Conservation (phyloP, 345 rosid species). For the Rhizophora mangle region DNA sequence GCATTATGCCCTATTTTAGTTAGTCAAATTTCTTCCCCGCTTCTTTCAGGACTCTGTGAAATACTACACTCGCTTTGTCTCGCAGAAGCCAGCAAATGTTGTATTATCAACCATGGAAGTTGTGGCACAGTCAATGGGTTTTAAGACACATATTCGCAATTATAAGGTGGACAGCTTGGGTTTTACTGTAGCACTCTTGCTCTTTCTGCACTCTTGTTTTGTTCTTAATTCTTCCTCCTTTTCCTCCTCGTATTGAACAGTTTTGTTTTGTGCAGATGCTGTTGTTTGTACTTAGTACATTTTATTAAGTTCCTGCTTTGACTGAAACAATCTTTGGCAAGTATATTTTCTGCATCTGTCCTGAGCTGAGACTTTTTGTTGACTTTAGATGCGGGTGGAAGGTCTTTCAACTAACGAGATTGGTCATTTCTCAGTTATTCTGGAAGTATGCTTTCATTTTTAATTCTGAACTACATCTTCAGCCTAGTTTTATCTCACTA, state of each 20-base stretch:
- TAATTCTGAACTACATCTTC: conserved; percentile 1
- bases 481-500: neutral
- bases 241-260: neutral
- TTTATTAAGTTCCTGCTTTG: neutral
- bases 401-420: conserved; percentile 69
- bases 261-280: neutral
- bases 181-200: neutral
- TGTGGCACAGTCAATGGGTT: conserved; percentile 97
- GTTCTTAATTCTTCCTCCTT: neutral
- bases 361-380: conserved; percentile 6
- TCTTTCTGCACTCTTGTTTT: neutral
- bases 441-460: conserved; percentile 53
- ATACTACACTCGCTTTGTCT: conserved; percentile 79
- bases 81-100: conserved; percentile 82
- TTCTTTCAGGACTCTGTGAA: conserved; percentile 65
- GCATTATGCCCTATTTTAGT: neutral
- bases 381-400: conserved; percentile 91
- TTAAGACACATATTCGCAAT: conserved; percentile 91
- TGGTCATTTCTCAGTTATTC: conserved; percentile 67
- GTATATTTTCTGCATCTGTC: neutral
- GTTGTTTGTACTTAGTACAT: neutral
- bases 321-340: neutral
- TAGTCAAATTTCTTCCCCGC: conserved; percentile 3
- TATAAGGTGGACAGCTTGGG: conserved; percentile 56
- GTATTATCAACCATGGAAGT: conserved; percentile 95